phyloP scores from a whole-genome alignment of 257 asterid genomes.

The Solanum corneliomulleri region DNA sequence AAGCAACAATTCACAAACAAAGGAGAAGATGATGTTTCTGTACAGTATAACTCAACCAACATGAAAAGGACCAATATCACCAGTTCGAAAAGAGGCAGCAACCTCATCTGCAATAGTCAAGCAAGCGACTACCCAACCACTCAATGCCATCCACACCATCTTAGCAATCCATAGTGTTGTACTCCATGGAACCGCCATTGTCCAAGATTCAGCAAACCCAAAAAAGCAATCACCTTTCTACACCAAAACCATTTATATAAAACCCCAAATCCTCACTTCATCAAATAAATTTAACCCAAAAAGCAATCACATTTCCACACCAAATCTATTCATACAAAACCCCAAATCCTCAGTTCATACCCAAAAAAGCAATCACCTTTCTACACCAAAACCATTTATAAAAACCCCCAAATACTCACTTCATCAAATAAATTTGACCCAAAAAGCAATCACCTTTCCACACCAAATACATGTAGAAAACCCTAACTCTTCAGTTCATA shows the following conservation, averaged over 20 bases:
- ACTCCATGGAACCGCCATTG: constrained; percentile 81
- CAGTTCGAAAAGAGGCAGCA: constrained; percentile 46
- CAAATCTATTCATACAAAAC: not conserved
- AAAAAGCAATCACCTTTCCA: not conserved
- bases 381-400: not conserved
- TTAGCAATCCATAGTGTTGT: constrained; percentile 48
- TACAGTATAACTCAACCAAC: constrained; percentile 32
- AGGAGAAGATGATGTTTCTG: not conserved
- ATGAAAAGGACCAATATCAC: constrained; percentile 55
- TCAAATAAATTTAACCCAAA: too few relatives aligned
- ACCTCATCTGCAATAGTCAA: constrained; percentile 72
- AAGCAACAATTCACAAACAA: not conserved
- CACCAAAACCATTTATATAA: not conserved
- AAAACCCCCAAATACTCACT: not conserved
- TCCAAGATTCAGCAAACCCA: not conserved
- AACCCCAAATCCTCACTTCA: not conserved
- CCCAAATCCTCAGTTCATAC: not conserved
- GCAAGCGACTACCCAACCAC: constrained; percentile 63
- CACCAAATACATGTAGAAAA: too few relatives aligned
- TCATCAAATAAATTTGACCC: too few relatives aligned
- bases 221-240: not conserved
- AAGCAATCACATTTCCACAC: not conserved
- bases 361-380: not conserved
- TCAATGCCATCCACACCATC: constrained; percentile 62
- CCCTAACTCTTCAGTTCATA: too few relatives aligned